phyloP scores from a whole-genome alignment of 495 filamentous ascomycete genomes.

The Aspergillus coremiiformis region DNA sequence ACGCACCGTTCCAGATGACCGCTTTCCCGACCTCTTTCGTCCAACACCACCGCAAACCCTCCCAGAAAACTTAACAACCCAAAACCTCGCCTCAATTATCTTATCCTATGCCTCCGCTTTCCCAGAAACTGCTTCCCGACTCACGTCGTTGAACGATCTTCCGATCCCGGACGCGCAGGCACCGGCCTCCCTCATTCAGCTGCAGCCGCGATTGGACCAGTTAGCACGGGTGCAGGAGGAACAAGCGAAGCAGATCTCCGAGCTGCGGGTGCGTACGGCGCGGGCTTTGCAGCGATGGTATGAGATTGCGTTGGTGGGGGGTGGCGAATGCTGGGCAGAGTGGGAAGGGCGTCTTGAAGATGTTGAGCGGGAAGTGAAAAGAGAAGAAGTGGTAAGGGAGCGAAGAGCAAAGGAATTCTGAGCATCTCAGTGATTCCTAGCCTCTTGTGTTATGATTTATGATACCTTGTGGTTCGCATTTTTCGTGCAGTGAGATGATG shows the following conservation, averaged over 20 bases:
- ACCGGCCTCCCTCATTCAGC: slow-evolving; percentile 58
- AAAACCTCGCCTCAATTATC: slow-evolving; percentile 55
- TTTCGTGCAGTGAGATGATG: background rate
- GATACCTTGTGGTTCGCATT: slow-evolving; percentile 4
- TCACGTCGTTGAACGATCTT: slow-evolving; percentile 72
- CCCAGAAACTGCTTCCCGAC: slow-evolving; percentile 66
- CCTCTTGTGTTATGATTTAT: background rate
- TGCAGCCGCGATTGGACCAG: slow-evolving; percentile 65
- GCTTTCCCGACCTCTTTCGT: slow-evolving; percentile 53
- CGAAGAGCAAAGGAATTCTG: slow-evolving; percentile 35
- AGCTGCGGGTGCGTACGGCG: slow-evolving; percentile 66
- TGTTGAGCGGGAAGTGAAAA: slow-evolving; percentile 57
- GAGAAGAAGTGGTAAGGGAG: slow-evolving; percentile 44
- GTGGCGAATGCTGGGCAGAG: slow-evolving; percentile 65
- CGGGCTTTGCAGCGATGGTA: slow-evolving; percentile 72
- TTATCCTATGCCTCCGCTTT: slow-evolving; percentile 68
- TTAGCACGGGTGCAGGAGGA: slow-evolving; percentile 56
- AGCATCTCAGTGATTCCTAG: slow-evolving; percentile 3
- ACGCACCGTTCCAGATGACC: slow-evolving; percentile 39
- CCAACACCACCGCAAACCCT: slow-evolving; percentile 28
- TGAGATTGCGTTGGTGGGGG: slow-evolving; percentile 59
- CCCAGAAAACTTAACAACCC: slow-evolving; percentile 37
- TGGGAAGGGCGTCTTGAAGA: slow-evolving; percentile 61
- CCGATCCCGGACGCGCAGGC: slow-evolving; percentile 62
- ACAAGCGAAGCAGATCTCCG: slow-evolving; percentile 65